Evolutionary conservation across 495 filamentous ascomycete genomes (phyloP).

Genomic region (Penicillium macrosclerotiorum): DNA sequence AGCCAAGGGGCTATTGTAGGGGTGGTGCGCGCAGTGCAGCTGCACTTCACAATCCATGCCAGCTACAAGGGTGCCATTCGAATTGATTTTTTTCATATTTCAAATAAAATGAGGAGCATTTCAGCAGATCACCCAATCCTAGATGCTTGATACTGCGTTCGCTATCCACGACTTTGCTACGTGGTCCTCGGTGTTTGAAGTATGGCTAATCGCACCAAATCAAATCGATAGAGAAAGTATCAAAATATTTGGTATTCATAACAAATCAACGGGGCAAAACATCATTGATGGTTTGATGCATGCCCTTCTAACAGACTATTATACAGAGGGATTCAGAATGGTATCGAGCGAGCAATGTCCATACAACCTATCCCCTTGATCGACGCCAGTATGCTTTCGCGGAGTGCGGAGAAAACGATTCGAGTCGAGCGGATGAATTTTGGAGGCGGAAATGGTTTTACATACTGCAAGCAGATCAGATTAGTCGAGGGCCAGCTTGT

Average conservation of each 20-base stretch:
- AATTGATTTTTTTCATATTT: too few species aligned
- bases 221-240: not conserved
- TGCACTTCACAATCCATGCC: too few species aligned
- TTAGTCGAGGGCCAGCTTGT: not conserved
- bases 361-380: conserved; percentile 14
- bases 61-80: too few species aligned
- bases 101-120: too few species aligned
- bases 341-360: conserved; percentile 13
- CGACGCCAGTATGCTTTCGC: conserved; percentile 26
- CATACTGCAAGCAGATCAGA: conserved; percentile 20
- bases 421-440: conserved; percentile 9
- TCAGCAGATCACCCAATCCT: too few species aligned
- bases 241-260: conserved; percentile 24
- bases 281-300: conserved; percentile 5
- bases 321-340: conserved; percentile 24
- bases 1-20: too few species aligned
- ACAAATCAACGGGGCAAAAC: conserved; percentile 11
- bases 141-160: too few species aligned
- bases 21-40: too few species aligned
- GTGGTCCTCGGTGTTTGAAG: too few species aligned
- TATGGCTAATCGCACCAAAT: too few species aligned
- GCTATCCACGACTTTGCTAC: too few species aligned
- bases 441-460: conserved; percentile 15
- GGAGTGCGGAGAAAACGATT: conserved; percentile 8
- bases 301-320: conserved; percentile 21